Percentiles rank a stretch among this genome's conserved stretches.
phyloP scores from a whole-genome alignment of 2,329 filamentous ascomycete species.

The Fusarium annulatum region DNA sequence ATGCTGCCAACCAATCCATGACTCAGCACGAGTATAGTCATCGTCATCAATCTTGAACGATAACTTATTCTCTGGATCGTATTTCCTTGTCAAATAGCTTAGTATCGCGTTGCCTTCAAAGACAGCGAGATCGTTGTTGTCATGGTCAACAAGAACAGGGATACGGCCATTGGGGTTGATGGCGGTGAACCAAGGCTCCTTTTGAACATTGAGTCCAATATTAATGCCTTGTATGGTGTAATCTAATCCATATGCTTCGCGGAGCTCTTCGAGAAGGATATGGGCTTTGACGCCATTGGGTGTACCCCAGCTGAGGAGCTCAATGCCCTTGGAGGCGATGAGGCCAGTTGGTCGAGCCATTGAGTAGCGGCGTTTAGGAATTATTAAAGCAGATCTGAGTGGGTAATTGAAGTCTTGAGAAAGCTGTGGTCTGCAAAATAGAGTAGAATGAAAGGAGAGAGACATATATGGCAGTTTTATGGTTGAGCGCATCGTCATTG shows the following conservation, averaged over 20 bases:
- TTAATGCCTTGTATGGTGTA: conserved; percentile 70
- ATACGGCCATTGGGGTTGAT: conserved; percentile 74
- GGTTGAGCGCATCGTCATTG: neutral
- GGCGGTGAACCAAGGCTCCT: conserved; percentile 73
- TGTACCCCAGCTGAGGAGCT: conserved; percentile 69
- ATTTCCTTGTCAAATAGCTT: conserved; percentile 77
- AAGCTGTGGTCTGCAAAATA: neutral
- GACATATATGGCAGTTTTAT: neutral
- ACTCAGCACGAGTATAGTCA: conserved; percentile 50
- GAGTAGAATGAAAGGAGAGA: neutral
- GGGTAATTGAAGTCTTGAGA: neutral
- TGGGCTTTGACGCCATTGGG: conserved; percentile 68
- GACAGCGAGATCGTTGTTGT: conserved; percentile 69
- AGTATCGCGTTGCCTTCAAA: conserved; percentile 83
- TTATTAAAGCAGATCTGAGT: neutral
- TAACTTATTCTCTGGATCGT: conserved; percentile 67
- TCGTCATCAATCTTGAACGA: conserved; percentile 53
- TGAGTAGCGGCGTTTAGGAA: conserved; percentile 1
- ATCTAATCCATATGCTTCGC: conserved; percentile 70
- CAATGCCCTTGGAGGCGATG: conserved; percentile 71
- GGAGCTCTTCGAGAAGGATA: conserved; percentile 73
- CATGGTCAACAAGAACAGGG: conserved; percentile 74
- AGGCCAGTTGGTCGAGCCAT: conserved; percentile 60
- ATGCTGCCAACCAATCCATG: conserved; percentile 77
- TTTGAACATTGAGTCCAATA: conserved; percentile 72